A percentile compares a stretch with the other conserved stretches of the same genome.
phyloP scores from a whole-genome alignment of 495 filamentous ascomycete genomes.

The Trichoderma asperelloides region DNA sequence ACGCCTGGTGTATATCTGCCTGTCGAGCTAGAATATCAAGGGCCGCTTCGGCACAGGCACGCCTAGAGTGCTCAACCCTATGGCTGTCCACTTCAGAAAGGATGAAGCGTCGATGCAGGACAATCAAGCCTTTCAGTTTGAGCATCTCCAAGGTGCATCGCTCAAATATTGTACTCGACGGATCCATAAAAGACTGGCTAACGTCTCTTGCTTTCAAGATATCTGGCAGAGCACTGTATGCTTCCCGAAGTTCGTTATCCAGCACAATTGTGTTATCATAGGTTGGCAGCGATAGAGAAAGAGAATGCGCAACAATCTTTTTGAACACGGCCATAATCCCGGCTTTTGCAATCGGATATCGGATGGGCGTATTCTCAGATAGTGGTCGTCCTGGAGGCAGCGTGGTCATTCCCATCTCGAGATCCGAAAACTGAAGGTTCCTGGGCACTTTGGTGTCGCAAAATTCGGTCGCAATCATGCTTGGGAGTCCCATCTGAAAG shows the following conservation, averaged over 20 bases:
- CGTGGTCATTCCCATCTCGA: slow-evolving; percentile 29
- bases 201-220: slow-evolving; percentile 21
- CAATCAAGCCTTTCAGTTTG: slow-evolving; percentile 30
- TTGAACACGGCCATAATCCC: slow-evolving; percentile 29
- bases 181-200: slow-evolving; percentile 25
- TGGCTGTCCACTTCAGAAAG: slow-evolving; percentile 20
- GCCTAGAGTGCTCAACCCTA: slow-evolving; percentile 24
- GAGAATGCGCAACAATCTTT: slow-evolving; percentile 27
- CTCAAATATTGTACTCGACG: slow-evolving; percentile 24
- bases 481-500: slow-evolving; percentile 43
- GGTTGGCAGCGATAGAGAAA: slow-evolving; percentile 18
- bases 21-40: slow-evolving; percentile 28
- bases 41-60: slow-evolving; percentile 33
- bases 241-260: slow-evolving; percentile 26
- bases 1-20: slow-evolving; percentile 28
- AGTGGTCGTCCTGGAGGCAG: slow-evolving; percentile 28
- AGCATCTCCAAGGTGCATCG: slow-evolving; percentile 28
- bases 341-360: slow-evolving; percentile 35
- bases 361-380: slow-evolving; percentile 34
- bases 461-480: slow-evolving; percentile 31
- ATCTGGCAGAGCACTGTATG: slow-evolving; percentile 20
- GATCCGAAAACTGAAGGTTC: slow-evolving; percentile 39
- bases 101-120: slow-evolving; percentile 36
- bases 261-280: slow-evolving; percentile 31
- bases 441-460: slow-evolving; percentile 36